A percentile compares a stretch with the other conserved stretches of the same genome.
Conservation (phyloP, 2,329 filamentous ascomycete genomes). For the Bipolaris oryzae region DNA sequence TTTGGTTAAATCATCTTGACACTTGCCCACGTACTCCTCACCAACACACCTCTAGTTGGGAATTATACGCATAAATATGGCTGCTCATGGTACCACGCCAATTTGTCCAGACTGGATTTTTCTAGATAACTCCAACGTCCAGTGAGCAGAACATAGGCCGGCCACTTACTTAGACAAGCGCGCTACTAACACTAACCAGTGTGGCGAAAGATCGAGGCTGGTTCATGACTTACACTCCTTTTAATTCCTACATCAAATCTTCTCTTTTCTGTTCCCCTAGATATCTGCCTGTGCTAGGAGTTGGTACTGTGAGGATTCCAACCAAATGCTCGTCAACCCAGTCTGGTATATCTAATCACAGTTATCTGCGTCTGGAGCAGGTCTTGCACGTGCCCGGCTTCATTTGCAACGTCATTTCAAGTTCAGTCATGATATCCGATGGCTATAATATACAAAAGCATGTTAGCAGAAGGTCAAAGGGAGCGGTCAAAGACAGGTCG, state of each 20-base stretch:
- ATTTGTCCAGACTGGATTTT: neutral
- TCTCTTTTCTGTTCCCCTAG: neutral
- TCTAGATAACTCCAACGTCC: neutral
- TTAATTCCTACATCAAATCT: conserved; percentile 11
- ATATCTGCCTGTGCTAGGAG: conserved; percentile 12
- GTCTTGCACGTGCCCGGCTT: conserved; percentile 20
- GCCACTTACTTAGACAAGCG: neutral
- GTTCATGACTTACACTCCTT: conserved; percentile 29
- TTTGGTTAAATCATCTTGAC: too few relatives aligned
- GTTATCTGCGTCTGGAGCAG: conserved; percentile 16
- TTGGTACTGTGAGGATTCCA: conserved; percentile 21
- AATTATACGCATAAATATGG: too few relatives aligned
- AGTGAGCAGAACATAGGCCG: neutral
- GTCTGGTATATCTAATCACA: conserved; percentile 3
- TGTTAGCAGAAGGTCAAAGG: neutral
- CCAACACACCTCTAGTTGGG: neutral
- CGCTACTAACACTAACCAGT: neutral
- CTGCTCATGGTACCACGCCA: neutral
- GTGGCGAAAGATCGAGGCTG: conserved; percentile 24
- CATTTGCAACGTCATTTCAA: conserved; percentile 24
- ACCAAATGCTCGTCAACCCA: conserved; percentile 7
- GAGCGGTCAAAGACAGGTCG: neutral
- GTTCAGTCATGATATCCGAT: neutral
- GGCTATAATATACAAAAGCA: conserved; percentile 1
- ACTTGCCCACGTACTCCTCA: too few relatives aligned